Percentiles rank a stretch among this genome's conserved stretches.
These are phyloP conservation scores for Mercurialis annua DNA, from an alignment of 345 rosid genomes.

Conservation along the genomic window DNA sequence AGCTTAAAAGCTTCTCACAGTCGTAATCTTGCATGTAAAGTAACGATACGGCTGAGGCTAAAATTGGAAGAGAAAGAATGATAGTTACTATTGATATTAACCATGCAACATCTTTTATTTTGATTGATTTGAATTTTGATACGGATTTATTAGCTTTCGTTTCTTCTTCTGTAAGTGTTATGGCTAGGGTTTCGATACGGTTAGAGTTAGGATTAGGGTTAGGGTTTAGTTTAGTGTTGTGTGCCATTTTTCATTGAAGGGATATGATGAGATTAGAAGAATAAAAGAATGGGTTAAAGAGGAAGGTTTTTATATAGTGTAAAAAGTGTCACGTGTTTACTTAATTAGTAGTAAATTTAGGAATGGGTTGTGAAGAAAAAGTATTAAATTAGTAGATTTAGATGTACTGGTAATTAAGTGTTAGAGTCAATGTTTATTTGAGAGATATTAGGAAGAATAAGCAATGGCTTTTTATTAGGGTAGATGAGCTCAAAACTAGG, in stretches of 20 bases:
- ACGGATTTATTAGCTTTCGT: background rate
- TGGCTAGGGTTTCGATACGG: background rate
- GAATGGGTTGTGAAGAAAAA: background rate
- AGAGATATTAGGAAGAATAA: conserved; percentile 4
- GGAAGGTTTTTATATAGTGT: background rate
- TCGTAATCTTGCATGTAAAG: conserved; percentile 69
- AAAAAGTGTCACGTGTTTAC: background rate
- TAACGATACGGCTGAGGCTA: conserved; percentile 57
- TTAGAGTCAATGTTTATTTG: conserved; percentile 1
- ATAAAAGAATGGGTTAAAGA: background rate
- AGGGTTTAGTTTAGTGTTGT: conserved; percentile 3
- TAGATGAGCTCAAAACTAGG: too few relatives aligned
- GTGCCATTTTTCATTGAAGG: background rate
- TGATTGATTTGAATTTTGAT: background rate
- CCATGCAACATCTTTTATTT: conserved; percentile 32
- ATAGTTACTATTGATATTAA: conserved; percentile 39
- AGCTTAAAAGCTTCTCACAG: conserved; percentile 56
- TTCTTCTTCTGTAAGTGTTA: background rate
- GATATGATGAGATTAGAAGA: background rate
- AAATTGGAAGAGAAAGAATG: conserved; percentile 59
- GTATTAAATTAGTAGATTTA: background rate
- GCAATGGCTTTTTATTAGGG: background rate
- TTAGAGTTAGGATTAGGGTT: background rate
- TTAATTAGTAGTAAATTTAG: background rate
- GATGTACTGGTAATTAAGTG: background rate